Conservation (phyloP, 139 green algal species). For the Gonium pectorale region DNA sequence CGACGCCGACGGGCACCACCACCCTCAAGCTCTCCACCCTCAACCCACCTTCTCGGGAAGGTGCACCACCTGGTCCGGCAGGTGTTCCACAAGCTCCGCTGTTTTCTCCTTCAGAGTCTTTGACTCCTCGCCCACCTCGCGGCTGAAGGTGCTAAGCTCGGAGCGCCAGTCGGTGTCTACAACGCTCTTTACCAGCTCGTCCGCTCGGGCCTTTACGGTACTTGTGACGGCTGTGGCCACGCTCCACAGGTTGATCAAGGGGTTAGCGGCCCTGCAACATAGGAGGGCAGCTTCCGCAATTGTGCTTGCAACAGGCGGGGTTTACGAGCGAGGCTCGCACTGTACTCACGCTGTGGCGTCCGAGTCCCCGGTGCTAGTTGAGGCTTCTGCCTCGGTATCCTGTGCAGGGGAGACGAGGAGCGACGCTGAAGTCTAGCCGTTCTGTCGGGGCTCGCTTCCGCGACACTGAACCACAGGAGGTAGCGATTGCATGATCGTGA, state of each 20-base stretch:
- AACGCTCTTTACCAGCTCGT: constrained; percentile 76
- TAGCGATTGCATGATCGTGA: no score
- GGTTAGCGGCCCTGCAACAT: not conserved
- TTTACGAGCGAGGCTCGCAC: no score
- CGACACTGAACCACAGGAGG: no score
- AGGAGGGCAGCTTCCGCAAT: no score
- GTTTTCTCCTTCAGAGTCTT: constrained; percentile 62
- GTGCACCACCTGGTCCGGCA: constrained; percentile 56
- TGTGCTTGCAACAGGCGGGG: no score
- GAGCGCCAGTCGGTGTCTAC: constrained; percentile 79
- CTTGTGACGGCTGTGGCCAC: constrained; percentile 69
- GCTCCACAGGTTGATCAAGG: constrained; percentile 68
- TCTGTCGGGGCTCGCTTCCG: no score
- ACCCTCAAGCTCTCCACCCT: not conserved
- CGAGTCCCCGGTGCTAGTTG: no score
- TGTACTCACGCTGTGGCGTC: no score
- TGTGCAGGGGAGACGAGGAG: no score
- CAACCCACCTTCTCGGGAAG: constrained; percentile 55
- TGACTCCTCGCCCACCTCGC: constrained; percentile 74
- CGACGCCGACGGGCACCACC: no score
- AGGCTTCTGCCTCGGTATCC: no score
- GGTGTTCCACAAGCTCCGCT: constrained; percentile 61
- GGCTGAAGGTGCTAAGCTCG: constrained; percentile 77
- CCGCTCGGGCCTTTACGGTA: constrained; percentile 69
- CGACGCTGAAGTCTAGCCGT: no score